These are phyloP conservation scores for Acer yangbiense DNA, from an alignment of 345 rosid species.

Conservation along the genomic window DNA sequence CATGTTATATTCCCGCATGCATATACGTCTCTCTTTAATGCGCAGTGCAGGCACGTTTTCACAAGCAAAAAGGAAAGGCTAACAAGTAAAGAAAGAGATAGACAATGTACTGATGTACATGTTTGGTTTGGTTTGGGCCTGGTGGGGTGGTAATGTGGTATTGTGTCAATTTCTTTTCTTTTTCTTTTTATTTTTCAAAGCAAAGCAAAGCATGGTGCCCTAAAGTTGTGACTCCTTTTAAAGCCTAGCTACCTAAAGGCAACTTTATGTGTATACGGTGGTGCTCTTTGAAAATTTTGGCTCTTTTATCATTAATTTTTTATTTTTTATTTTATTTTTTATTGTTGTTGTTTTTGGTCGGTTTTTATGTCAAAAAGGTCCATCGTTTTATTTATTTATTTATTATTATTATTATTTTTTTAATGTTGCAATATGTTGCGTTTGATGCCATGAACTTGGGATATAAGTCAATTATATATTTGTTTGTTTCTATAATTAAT, in stretches of 20 bases:
- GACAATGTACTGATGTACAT: neutral
- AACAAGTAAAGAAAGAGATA: neutral
- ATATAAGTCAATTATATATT: neutral
- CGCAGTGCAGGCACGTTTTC: slow-evolving; percentile 33
- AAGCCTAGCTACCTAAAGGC: slow-evolving; percentile 10
- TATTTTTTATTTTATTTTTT: neutral
- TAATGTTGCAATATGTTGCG: neutral
- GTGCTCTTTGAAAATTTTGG: slow-evolving; percentile 20
- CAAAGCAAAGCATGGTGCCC: slow-evolving; percentile 41
- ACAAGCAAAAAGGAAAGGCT: slow-evolving; percentile 16
- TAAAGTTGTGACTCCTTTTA: slow-evolving; percentile 30
- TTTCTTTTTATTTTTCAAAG: too few species aligned
- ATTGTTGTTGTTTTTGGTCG: slow-evolving; percentile 11
- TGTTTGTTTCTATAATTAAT: neutral
- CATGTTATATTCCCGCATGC: slow-evolving; percentile 45
- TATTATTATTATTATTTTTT: too few species aligned
- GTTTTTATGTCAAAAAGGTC: slow-evolving; percentile 12
- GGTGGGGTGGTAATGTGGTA: neutral
- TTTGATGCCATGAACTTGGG: slow-evolving; percentile 5
- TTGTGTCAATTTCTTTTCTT: neutral
- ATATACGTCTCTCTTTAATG: slow-evolving; percentile 11
- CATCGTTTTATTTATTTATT: too few species aligned
- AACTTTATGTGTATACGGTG: slow-evolving; percentile 3
- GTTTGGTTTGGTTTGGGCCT: slow-evolving; percentile 2
- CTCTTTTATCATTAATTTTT: neutral